These are phyloP conservation scores for Boletus fagicola DNA, from an alignment of 768 basidiomycete genomes.

Conservation along the genomic window DNA sequence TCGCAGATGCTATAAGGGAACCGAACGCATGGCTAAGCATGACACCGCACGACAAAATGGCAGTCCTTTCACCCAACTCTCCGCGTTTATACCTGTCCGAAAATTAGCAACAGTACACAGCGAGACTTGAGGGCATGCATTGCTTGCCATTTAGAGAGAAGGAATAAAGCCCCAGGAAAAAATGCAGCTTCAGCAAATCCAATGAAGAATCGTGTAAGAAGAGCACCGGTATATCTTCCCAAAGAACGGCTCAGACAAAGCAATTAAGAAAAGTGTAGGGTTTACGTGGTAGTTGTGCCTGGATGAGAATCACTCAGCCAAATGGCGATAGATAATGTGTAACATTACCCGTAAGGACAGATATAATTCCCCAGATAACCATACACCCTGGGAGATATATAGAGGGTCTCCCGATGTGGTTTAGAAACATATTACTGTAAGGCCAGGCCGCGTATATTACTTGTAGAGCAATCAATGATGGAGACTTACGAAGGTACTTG, in stretches of 20 bases:
- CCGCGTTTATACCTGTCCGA: constrained; percentile 59
- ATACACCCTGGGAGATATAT: constrained; percentile 66
- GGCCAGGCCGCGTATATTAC: background rate
- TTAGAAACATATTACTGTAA: constrained; percentile 66
- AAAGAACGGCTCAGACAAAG: constrained; percentile 1
- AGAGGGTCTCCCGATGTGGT: constrained; percentile 66
- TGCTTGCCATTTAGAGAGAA: constrained; percentile 35
- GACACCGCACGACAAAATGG: constrained; percentile 67
- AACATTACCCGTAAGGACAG: constrained; percentile 48
- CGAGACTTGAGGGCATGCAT: background rate
- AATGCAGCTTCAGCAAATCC: constrained; percentile 75
- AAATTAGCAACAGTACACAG: constrained; percentile 45
- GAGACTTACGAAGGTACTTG: constrained; percentile 67
- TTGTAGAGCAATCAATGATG: background rate
- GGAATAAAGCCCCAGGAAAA: constrained; percentile 60
- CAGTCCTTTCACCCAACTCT: constrained; percentile 69
- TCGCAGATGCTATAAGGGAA: constrained; percentile 71
- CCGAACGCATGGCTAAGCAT: constrained; percentile 83
- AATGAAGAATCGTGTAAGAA: constrained; percentile 71
- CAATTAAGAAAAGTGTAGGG: background rate
- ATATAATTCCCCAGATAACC: constrained; percentile 68
- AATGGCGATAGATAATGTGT: background rate
- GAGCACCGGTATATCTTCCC: constrained; percentile 57
- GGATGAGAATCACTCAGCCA: background rate
- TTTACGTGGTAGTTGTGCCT: constrained; percentile 44